Base-by-base conservation (phyloP, 2,329 filamentous ascomycete genomes). In the Phoma sp. region DNA sequence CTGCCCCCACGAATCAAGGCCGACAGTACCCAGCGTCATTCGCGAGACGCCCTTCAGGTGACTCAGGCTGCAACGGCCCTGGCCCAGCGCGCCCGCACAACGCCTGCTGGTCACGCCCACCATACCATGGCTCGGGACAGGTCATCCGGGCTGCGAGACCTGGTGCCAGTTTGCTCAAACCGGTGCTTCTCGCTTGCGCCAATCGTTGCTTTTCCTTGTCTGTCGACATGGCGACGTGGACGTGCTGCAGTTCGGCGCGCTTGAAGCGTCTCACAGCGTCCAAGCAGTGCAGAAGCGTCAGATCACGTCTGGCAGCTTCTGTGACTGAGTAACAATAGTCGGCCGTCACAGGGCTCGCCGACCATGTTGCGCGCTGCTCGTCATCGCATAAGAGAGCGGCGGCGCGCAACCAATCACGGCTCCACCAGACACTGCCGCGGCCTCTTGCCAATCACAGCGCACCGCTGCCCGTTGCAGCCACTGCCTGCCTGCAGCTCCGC, bases 61-160 rank as follows among this genome's bases (percentile, higher is more conserved):
- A 52, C 42, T 29, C 34, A 36, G 14, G 33, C 18, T 36, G 36
- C 28, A 38, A 46, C 26, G 20, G 39, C 26, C 42, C 33, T 48
- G 29, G 46, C 37, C 47, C 47, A 37, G 29, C 38, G 47, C 36
- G 29, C 20, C 23, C 20, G 17, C 23, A 18, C 15, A 49, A 34
- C 36, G 47, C 38, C 15, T 23, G 37, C 37, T 42, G 37, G 38
- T 42, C 30, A 49, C 47, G 25, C 38, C 30, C 18, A 40, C 25
- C 18, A 40, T 18, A 34, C 36, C 21, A 18, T 26, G n/a, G 3
- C 6, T 18, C 37, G 23, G 30, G 17, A 17, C 3, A 10, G 36
- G 47, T 50, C 47, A 50, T 25, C 39, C 47, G 47, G 47, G n/a
- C 39, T 37, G 39, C 39, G 20, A 50, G 20, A 39, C 48, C 40